Base-by-base conservation (phyloP, 2,329 filamentous ascomycete species). In the Nothomitra cinnamomea region DNA sequence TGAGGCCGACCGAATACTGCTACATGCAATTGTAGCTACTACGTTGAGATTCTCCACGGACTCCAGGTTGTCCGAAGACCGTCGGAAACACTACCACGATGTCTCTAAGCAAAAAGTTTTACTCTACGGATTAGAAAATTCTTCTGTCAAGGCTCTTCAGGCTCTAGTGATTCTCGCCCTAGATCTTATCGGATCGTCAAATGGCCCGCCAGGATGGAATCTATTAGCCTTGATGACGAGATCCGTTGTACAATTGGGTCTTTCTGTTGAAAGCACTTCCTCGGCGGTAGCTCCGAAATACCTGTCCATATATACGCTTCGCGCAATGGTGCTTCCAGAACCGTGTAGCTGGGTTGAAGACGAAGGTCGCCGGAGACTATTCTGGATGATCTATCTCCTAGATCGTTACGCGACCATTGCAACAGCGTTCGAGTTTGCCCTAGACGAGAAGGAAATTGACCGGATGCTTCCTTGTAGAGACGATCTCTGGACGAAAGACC, bases 361-460 rank as follows among this genome's bases (percentile, higher is more conserved):
- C 57, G 89, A 95, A 65, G 85, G 85, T 42, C 75, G 88, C 25
- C 77, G 89, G 25, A 75, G 89, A 24, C 71, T 95, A 1, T 94
- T 95, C 66, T 95, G 89, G 89, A 90, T 94, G 81, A 82, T 94
- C 10, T 95, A 94, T 63, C 70, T 95, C 12, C 74, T 95, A 4
- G 89, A 95, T 64, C 77, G 89, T 51, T 95, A 94, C 63, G 87
- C 87, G 0, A 95, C 88, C 0, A 82, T 95, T 54, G 83, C 87
- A 0, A 95, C 89, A 0, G 87, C 89, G 0, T 95, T 95, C 60
- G 87, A 95, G 60, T 94, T 95, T 64, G 86, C 87, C 0, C 70
- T 95, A 17, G 83, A 90, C 59, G 87, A 95, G 61, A 86, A 83
- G 62, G 88, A 95, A 62, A 90, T 95, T 45, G 88, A 95, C 63